Evolutionary conservation across 495 filamentous ascomycete species (phyloP).

Genomic region (Neurospora sp.): DNA sequence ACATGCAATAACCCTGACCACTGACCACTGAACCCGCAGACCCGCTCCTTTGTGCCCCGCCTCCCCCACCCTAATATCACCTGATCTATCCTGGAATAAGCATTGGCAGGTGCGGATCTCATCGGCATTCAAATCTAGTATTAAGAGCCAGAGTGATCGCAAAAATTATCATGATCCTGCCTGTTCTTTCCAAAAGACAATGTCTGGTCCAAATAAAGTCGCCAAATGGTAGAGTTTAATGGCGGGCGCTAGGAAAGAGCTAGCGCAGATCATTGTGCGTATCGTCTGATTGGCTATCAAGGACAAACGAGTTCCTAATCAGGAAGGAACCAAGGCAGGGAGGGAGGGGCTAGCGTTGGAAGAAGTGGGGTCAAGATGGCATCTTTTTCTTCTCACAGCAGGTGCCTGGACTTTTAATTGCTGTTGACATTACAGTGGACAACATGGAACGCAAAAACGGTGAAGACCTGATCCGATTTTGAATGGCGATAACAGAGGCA

Average conservation of each 20-base stretch:
- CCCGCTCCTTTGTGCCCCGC: not conserved
- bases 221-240: not conserved
- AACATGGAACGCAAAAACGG: not conserved
- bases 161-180: not conserved
- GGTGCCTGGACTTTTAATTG: not conserved
- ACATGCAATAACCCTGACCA: not conserved
- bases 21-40: not conserved
- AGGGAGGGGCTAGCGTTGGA: not conserved
- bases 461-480: too few species aligned
- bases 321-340: conserved; percentile 11
- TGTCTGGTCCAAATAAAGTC: not conserved
- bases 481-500: too few species aligned
- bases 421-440: not conserved
- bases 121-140: not conserved
- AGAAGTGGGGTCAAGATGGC: not conserved
- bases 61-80: not conserved
- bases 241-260: not conserved
- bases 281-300: conserved; percentile 7
- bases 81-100: not conserved
- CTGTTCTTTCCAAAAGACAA: not conserved
- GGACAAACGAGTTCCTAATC: conserved; percentile 14
- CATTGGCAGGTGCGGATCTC: not conserved
- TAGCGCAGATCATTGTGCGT: not conserved
- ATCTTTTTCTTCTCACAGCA: not conserved
- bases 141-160: not conserved